Evolutionary conservation across 345 rosid genomes (phyloP), one percentile per base, ranked within the genome.

Genomic region (Luvunga scandens): DNA sequence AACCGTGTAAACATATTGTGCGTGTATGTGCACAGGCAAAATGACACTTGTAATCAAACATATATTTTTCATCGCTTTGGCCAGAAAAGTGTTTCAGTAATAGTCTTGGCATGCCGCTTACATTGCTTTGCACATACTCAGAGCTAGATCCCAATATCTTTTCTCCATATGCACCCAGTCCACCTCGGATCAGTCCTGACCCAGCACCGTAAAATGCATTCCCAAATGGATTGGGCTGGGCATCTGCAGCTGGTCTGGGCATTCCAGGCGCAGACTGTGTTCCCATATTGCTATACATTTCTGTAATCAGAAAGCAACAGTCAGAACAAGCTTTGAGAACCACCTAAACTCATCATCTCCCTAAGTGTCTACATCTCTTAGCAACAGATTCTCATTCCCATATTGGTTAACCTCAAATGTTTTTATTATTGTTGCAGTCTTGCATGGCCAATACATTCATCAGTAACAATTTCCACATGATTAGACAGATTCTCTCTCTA

Each of bases 41-140:
- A 59, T 27, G 36, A 30, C 42, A 77, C 19, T 34, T 53, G 66
- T 1, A 55, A 71, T 39, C n/a, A 48, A 48, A 60, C 31, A 39
- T 62, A 10, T 18, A 53, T 50, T 64, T 64, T 33, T 36, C 45
- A 65, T 57, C 65, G 31, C 60, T 53, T 74, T 48, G 63, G 68
- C 38, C 69, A 81, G 19, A 80, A 55, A 24, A 33, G 18, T 21
- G n/a, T 22, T 24, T 56, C 8, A 71, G 71, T 48, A 24, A 67
- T 21, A 75, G 25, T 24, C 75, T 59, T 33, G 56, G 73, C 66
- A 69, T 66, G 79, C 77, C 16, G 79, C 99, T 92, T 85, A 96
- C 99, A 85, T 96, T 96, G 85, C 99, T 94, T 88, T 95, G 99
- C 80, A 96, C 98, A 71, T 94, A 96, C 82, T 96, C 99, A 59